A percentile compares a stretch with the other conserved stretches of the same genome.
Conservation (phyloP, 352 stramenopile genomes). For the Stephanocyclus meneghinianus region DNA sequence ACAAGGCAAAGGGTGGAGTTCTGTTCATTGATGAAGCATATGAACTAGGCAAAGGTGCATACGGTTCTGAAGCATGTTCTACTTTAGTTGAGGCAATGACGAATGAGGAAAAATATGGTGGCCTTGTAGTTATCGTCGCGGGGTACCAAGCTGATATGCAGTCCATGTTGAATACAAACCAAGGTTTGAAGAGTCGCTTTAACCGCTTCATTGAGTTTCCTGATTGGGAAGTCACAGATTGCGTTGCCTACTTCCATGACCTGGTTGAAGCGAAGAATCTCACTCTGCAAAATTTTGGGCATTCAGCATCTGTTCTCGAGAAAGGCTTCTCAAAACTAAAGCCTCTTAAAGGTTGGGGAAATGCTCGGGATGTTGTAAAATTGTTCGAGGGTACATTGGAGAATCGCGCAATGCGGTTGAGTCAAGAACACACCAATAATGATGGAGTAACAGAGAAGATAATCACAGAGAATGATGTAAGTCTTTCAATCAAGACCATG, state of each 20-base stretch:
- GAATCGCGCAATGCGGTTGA: constrained; percentile 81
- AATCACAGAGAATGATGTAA: constrained; percentile 48
- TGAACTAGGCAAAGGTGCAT: constrained; percentile 66
- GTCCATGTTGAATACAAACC: constrained; percentile 89
- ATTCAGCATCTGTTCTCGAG: constrained; percentile 8
- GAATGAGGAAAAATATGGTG: constrained; percentile 86
- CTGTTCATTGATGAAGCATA: constrained; percentile 88
- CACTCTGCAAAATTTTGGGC: constrained; percentile 12
- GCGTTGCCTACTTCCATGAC: constrained; percentile 12
- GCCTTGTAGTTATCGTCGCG: constrained; percentile 88
- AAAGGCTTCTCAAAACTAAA: constrained; percentile 33
- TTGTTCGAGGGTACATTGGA: constrained; percentile 79
- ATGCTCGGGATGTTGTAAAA: constrained; percentile 37
- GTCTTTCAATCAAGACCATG: constrained; percentile 18
- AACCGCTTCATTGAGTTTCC: constrained; percentile 80
- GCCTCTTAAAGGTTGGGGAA: constrained; percentile 39
- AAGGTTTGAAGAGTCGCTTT: constrained; percentile 86
- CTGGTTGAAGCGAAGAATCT: constrained; percentile 9
- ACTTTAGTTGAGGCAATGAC: constrained; percentile 88
- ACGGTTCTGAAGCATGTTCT: constrained; percentile 78
- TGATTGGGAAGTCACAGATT: constrained; percentile 32
- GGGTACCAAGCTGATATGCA: constrained; percentile 89
- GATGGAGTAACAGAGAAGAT: constrained; percentile 16
- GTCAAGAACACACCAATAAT: constrained; percentile 9
- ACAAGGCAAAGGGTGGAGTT: constrained; percentile 87